A percentile compares a stretch with the other conserved stretches of the same genome.
These are phyloP conservation scores for Sporothrix globosa DNA, from an alignment of 2,329 filamentous ascomycete species.

Conservation along the genomic window DNA sequence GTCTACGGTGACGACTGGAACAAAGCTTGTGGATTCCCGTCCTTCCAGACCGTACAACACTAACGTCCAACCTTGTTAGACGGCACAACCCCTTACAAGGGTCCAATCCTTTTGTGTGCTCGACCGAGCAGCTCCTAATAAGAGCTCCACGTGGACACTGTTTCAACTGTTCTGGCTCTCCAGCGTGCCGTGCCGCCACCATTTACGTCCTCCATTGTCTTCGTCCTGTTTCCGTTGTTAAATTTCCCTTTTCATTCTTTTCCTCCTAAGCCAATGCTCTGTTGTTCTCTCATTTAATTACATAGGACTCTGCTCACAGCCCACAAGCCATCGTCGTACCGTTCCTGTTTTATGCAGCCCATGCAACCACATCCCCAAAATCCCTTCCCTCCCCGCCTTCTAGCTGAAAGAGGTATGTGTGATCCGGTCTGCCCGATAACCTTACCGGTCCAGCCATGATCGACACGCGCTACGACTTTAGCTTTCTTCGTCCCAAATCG, in stretches of 20 bases:
- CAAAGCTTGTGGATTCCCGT: too few species aligned
- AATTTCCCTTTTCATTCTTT: background rate
- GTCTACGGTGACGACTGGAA: too few species aligned
- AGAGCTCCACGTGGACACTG: background rate
- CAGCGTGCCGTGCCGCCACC: background rate
- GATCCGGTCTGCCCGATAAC: background rate
- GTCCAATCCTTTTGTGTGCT: background rate
- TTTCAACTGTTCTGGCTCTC: background rate
- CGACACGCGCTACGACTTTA: background rate
- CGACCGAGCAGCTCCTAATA: background rate
- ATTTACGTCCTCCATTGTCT: background rate
- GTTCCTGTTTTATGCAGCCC: background rate
- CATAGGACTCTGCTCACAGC: background rate
- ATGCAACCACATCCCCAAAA: background rate
- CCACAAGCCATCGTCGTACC: background rate
- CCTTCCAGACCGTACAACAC: too few species aligned
- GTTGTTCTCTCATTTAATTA: background rate
- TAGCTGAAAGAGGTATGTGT: slow-evolving; percentile 7
- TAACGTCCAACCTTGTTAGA: too few species aligned
- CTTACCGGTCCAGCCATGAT: background rate
- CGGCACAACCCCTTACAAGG: background rate
- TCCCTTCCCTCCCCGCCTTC: background rate
- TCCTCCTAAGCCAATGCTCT: background rate
- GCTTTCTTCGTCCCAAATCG: background rate
- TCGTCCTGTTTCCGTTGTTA: background rate